Evolutionary conservation across 2,329 filamentous ascomycete species (phyloP).

Genomic region (Aspergillus texensis): DNA sequence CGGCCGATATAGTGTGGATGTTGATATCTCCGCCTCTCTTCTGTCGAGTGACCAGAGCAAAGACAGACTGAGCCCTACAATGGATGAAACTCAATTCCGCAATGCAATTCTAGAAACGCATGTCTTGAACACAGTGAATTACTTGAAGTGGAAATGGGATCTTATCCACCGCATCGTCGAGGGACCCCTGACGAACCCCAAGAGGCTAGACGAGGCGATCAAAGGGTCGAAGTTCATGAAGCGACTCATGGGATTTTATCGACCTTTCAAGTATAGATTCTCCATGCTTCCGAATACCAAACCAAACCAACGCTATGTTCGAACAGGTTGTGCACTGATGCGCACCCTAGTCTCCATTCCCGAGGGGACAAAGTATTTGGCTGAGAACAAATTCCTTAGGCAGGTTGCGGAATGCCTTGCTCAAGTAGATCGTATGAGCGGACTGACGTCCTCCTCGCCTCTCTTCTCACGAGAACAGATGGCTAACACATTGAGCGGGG

Average conservation of each 20-base stretch:
- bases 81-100: constrained; percentile 67
- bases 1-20: constrained; percentile 46
- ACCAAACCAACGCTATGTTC: constrained; percentile 90
- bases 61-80: constrained; percentile 62
- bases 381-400: constrained; percentile 87
- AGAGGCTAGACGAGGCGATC: constrained; percentile 89
- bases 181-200: constrained; percentile 86
- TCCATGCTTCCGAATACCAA: constrained; percentile 87
- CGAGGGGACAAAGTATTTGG: constrained; percentile 82
- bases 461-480: constrained; percentile 87
- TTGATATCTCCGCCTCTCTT: constrained; percentile 49
- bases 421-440: constrained; percentile 84
- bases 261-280: constrained; percentile 96
- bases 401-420: constrained; percentile 96
- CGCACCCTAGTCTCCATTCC: constrained; percentile 81
- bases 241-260: constrained; percentile 88
- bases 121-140: constrained; percentile 86
- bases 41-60: constrained; percentile 44
- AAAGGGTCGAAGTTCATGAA: constrained; percentile 97
- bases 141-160: constrained; percentile 97
- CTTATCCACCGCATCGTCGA: constrained; percentile 88
- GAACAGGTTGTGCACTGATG: constrained; percentile 85
- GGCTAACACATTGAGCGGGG: constrained; percentile 82
- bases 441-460: constrained; percentile 70
- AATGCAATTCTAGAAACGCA: constrained; percentile 70